Base-by-base conservation (phyloP, 2,329 filamentous ascomycete species). In the Talaromyces sp. region DNA sequence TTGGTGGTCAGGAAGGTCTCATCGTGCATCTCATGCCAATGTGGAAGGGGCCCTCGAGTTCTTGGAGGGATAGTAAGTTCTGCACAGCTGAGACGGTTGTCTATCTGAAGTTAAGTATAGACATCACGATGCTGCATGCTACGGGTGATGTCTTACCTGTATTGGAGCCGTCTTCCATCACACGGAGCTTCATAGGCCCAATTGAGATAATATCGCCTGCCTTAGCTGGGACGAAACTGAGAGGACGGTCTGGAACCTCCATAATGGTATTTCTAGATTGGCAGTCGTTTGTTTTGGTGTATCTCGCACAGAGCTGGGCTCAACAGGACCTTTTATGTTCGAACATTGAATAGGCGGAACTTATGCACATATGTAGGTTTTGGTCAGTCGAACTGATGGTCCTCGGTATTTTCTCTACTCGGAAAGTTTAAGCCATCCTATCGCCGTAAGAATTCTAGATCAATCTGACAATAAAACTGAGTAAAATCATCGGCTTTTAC, bases 1-100 rank as follows among this genome's bases (percentile, higher is more conserved):
- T 77, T 68, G 1, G 55, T 81, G n/a, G 82, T 73, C 39, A 82
- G 75, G 69, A 84, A 84, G 7, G 79, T 82, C 69, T 81, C 77
- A 57, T 85, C 81, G 67, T 85, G 79, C 81, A 82, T 82, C 60
- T 82, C 77, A 60, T 83, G 79, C 77, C 77, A 83, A 65, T 81
- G 78, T 1, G 76, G 71, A 39, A 77, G 77, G 1, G 80, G 78
- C 1, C 79, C 80, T 1, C 71, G 60, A 1, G 75, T 79, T 17
- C 75, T 68, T 8, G 78, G 70, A 8, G 79, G 76, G 73, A 79
- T 43, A 16, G 30, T 48, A 13, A 48, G 17, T 24, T 48, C 37
- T 4, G 29, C 11, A n/a, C 19, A 11, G 10, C 44, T 32, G 13
- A 48, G 22, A 3, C 50, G 44, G 20, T 36, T 52, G 16, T 48